These are phyloP conservation scores for Chrysanthemum lavandulifolium DNA, from an alignment of 129 eudicot genomes.

Conservation along the genomic window DNA sequence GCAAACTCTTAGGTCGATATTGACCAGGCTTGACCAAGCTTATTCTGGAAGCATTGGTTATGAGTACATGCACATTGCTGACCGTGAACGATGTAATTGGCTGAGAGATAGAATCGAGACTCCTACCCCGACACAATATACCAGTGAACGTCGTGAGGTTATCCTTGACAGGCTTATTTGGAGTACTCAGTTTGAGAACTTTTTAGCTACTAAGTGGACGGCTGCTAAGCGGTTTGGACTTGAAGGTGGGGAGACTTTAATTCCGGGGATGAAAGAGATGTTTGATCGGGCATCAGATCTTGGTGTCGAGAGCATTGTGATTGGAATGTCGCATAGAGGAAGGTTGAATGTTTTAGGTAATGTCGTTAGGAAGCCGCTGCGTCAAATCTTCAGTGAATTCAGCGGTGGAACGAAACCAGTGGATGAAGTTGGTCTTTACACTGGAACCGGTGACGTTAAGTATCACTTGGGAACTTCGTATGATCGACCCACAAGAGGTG, in stretches of 20 bases:
- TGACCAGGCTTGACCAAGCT: conserved; percentile 94
- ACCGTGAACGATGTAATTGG: conserved; percentile 93
- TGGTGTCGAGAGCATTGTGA: conserved; percentile 97
- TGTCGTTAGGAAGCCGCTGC: conserved; percentile 85
- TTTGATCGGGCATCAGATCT: conserved; percentile 94
- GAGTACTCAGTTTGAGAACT: conserved; percentile 96
- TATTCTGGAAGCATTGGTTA: conserved; percentile 87
- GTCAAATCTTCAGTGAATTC: conserved; percentile 90
- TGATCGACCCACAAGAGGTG: conserved; percentile 97
- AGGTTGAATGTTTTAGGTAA: conserved; percentile 89
- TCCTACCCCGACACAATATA: conserved; percentile 82
- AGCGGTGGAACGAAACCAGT: conserved; percentile 89
- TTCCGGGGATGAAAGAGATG: conserved; percentile 99
- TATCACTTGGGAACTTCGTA: conserved; percentile 97
- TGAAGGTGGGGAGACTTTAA: conserved; percentile 94
- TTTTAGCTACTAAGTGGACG: conserved; percentile 96
- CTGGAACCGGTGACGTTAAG: conserved; percentile 97
- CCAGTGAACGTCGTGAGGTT: conserved; percentile 82
- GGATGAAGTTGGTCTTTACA: conserved; percentile 90
- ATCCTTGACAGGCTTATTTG: conserved; percentile 91
- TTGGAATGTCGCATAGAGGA: conserved; percentile 99
- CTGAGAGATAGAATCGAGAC: conserved; percentile 88
- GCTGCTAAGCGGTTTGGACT: conserved; percentile 97
- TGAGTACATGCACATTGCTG: conserved; percentile 97
- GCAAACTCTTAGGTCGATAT: conserved; percentile 79